Conservation (phyloP, 495 filamentous ascomycete genomes). For the Letharia lupina region DNA sequence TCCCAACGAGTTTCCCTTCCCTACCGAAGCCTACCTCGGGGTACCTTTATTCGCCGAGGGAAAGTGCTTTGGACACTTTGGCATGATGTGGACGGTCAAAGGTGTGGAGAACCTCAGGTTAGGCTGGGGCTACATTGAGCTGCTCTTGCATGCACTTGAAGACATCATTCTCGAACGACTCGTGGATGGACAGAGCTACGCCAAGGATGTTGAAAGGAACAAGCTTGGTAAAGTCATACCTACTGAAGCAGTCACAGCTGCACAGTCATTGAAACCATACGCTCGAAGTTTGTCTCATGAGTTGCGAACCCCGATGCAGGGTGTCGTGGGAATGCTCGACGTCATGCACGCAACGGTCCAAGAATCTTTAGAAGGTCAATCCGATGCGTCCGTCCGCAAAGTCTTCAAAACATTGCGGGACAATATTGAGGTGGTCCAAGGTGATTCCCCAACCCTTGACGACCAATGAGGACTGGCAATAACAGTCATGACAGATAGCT, state of each 20-base stretch:
- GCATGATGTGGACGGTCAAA: constrained; percentile 63
- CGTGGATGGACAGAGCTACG: constrained; percentile 40
- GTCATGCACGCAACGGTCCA: constrained; percentile 75
- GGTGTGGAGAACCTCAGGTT: constrained; percentile 48
- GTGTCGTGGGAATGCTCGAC: constrained; percentile 77
- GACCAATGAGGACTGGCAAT: constrained; percentile 1
- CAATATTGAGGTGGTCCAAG: constrained; percentile 71
- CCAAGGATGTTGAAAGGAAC: constrained; percentile 26
- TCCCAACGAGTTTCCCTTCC: constrained; percentile 51
- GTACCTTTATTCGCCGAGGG: constrained; percentile 63
- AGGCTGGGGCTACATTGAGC: constrained; percentile 64
- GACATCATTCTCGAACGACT: constrained; percentile 59
- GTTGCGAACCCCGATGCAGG: constrained; percentile 76
- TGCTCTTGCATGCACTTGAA: constrained; percentile 68
- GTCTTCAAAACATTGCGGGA: constrained; percentile 59
- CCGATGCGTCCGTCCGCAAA: constrained; percentile 40
- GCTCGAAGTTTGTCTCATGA: constrained; percentile 74
- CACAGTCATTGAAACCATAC: constrained; percentile 68
- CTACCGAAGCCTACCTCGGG: constrained; percentile 61
- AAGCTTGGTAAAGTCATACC: constrained; percentile 38
- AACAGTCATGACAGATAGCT: constrained; percentile 49
- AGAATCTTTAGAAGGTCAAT: constrained; percentile 54
- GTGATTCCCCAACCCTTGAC: constrained; percentile 25
- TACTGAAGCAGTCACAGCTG: constrained; percentile 42
- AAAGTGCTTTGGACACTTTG: constrained; percentile 67